Base-by-base conservation (phyloP, 1,284 basidiomycete species). In the Rhodotorula sp. region DNA sequence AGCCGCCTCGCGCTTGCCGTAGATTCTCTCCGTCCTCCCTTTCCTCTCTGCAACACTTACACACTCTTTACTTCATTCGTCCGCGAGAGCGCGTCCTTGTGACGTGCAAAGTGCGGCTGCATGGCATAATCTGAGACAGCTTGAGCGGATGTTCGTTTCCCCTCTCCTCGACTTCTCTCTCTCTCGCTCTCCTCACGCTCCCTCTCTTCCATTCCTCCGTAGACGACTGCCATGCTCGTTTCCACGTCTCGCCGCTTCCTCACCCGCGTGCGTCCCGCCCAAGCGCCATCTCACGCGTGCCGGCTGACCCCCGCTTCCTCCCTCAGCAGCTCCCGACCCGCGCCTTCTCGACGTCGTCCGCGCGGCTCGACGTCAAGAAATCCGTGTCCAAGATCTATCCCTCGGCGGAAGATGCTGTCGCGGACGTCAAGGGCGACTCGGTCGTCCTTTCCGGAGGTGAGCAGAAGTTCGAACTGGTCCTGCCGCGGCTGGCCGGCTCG, bases 401-500 rank as follows among this genome's bases (percentile, higher is more conserved):
- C 15, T 88, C 87, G 24, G 88, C 85, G 0, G 89, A 93, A 62
- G 89, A 91, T 72, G 92, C 92, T 2, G 85, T 94, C 69, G 85
- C 86, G 79, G 90, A 89, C 77, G 83, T 94, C 78, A 88, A 90
- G 83, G 87, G 87, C 9, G 91, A 91, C 24, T 87, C 88, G 71
- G 83, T 86, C 40, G 78, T 96, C 53, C 83, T 95, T 37, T 90
- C 89, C 71, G 92, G 89, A 82, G 92, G 92, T 91, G 55, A 70
- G 80, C 51, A 34, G 10, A 18, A 13, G 40, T 44, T 18, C 40
- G 40, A 44, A 11, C 40, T 44, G 40, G 40, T 44, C 40, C 40
- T 44, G 40, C 40, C 40, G 40, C 40, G 40, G 40, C 15, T 44
- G 7, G 13, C 40, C 40, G 40, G 10, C 40, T 44, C 40, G 11